Evolutionary conservation across 208 protist species (phyloP), one percentile per base, ranked within the genome.

Genomic region (Crithidia mellificae): DNA sequence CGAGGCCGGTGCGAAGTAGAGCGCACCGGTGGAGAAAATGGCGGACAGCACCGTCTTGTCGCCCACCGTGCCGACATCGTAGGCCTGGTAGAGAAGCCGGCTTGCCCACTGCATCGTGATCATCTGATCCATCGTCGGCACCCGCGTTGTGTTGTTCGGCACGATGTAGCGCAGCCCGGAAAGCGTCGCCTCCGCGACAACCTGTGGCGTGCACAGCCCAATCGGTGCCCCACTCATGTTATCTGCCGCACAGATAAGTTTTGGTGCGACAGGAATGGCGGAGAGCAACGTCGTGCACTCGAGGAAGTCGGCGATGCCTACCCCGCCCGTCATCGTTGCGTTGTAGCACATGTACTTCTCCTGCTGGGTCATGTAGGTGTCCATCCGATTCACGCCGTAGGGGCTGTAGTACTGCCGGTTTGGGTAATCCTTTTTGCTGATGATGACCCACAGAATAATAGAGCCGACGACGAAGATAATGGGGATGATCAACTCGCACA

Each of bases 401-500:
- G 24, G 8, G 57, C 57, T 77, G 67, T 71, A 85, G 72, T 80
- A 88, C 19, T 78, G 24, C 47, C 30, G 15, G 0, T 53, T 63
- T 0, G 54, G 17, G 43, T 53, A 39, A 2, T 65, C 39, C 19
- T 74, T 46, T n/a, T 77, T 77, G 27, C 65, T 73, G 56, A 88
- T 81, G 62, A 84, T 66, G 22, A 57, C 59, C 81, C 84, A 88
- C n/a, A 92, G 38, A 14, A 78, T 34, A 29, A 88, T 78, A 19
- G 82, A 78, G 32, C 78, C 74, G 8, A 80, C 39, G 22, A 87
- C 65, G 49, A 85, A 88, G 30, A 92, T 56, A 56, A 92, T 80
- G 14, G 87, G 84, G n/a, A 90, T 79, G 34, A 88, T 55, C 44
- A 92, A 55, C 72, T 92, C 87, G 54, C 74, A 79, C 20, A 81